Evolutionary conservation across 1,139 yeast species (phyloP).

Genomic region (Nakaseomyces nivariensis): DNA sequence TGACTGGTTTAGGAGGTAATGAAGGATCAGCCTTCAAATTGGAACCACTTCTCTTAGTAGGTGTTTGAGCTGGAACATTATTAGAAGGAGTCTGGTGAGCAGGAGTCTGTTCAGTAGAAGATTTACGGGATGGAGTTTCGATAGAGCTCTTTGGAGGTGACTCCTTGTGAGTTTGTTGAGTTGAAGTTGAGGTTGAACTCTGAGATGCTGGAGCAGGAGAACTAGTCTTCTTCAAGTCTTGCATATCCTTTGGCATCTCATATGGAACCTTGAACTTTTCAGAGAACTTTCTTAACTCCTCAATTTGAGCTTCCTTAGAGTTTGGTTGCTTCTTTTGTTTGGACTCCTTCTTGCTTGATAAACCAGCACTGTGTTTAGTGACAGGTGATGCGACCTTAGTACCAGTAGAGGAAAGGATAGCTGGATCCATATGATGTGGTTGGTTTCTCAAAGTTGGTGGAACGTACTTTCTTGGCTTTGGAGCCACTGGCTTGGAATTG

Average conservation of each 20-base stretch:
- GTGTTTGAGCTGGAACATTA: constrained; percentile 4
- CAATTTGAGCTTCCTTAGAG: constrained; percentile 53
- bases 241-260: constrained; percentile 61
- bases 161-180: not conserved
- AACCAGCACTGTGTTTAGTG: constrained; percentile 7
- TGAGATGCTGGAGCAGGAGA: not conserved
- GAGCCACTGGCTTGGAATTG: constrained; percentile 23
- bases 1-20: constrained; percentile 3
- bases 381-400: constrained; percentile 13
- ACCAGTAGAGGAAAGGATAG: constrained; percentile 46
- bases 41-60: constrained; percentile 3
- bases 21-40: constrained; percentile 3
- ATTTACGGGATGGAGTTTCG: not conserved
- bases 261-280: constrained; percentile 73
- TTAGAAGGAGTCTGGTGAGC: not conserved
- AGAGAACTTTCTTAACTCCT: constrained; percentile 74
- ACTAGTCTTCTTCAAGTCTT: not conserved
- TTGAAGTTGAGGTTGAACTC: not conserved
- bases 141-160: not conserved
- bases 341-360: constrained; percentile 17
- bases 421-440: constrained; percentile 63
- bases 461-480: constrained; percentile 20
- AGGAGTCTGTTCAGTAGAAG: not conserved
- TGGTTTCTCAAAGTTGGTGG: constrained; percentile 64
- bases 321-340: constrained; percentile 7